Evolutionary conservation across 2,329 filamentous ascomycete genomes (phyloP).

Genomic region (Arthrobotrys entomopaga): DNA sequence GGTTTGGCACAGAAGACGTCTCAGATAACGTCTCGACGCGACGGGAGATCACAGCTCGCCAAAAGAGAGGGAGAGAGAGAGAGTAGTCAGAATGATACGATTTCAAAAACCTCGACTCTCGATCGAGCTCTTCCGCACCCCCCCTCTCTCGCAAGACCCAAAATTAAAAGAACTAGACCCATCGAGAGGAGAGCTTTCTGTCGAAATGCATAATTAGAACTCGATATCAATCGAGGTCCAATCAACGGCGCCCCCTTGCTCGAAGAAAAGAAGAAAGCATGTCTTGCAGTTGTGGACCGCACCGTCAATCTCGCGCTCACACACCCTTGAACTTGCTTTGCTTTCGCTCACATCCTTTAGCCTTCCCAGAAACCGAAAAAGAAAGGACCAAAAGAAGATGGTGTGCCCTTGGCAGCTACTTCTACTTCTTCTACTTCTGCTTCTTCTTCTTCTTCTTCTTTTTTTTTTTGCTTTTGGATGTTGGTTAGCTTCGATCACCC

Average conservation of each 20-base stretch:
- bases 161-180: neutral
- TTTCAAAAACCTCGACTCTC: too few species aligned
- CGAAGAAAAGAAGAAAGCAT: conserved; percentile 33
- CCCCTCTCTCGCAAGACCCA: neutral
- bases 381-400: conserved; percentile 25
- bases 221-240: conserved; percentile 43
- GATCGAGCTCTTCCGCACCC: too few species aligned
- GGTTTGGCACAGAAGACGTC: conserved; percentile 30
- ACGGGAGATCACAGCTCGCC: conserved; percentile 13
- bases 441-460: too few species aligned
- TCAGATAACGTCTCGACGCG: conserved; percentile 20
- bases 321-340: conserved; percentile 37
- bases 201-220: conserved; percentile 53
- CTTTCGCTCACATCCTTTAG: conserved; percentile 26
- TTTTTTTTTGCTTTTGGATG: conserved; percentile 51
- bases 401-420: conserved; percentile 30
- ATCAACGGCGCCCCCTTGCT: conserved; percentile 23
- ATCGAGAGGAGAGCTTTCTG: neutral
- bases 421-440: too few species aligned
- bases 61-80: too few species aligned
- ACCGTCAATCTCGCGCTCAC: conserved; percentile 54
- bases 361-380: conserved; percentile 26
- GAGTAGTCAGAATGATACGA: neutral
- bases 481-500: conserved; percentile 43
- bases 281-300: conserved; percentile 54